Base-by-base conservation (phyloP, 768 basidiomycete species). In the Boletus tylopilopsis region DNA sequence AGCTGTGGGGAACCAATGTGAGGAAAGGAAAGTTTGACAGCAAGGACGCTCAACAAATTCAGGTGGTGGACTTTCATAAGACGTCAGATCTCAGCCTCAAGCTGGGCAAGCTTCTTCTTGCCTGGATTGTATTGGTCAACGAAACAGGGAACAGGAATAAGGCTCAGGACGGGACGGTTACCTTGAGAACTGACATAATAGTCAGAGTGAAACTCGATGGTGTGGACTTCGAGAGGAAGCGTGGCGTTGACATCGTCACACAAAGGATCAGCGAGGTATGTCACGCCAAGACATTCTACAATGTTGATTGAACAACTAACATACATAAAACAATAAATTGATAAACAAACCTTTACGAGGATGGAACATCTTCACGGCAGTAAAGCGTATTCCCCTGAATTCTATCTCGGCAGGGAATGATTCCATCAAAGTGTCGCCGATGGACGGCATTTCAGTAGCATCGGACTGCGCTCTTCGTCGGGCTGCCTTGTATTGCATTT, bases 201-300 rank as follows among this genome's bases (percentile, higher is more conserved):
- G 18, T 75, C 72, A 1, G 84, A 76, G 40, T 77, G 73, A 58
- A 93, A 92, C 16, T 75, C 75, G 21, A 89, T 74, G 6, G 81
- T 69, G 57, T 83, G 77, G 10, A 92, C 71, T 57, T 90, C 88
- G 5, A 93, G 72, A 22, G 84, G 80, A 15, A 81, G 66, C 3
- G 76, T 75, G n/a, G 70, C 71, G 50, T 76, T 70, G 15, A 78
- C 70, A 53, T 84, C 79, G 50, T 90, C 86, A 59, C 81, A 81
- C 15, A 91, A 67, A 8, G 90, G 89, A 51, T 90, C 87, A 0
- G 87, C 89, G 47, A 82, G 73, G 66, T 85, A 90, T 0, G 79
- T 71, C 10, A 77, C 81, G 2, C 86, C 87, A 25, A 90, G 69
- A 36, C 74, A 76, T 40, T 82, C 89, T 84, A 42, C 30, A 18